Evolutionary conservation across 148 eudicot genomes (phyloP), one percentile per base, ranked within the genome.

Genomic region (Talinum fruticosum): DNA sequence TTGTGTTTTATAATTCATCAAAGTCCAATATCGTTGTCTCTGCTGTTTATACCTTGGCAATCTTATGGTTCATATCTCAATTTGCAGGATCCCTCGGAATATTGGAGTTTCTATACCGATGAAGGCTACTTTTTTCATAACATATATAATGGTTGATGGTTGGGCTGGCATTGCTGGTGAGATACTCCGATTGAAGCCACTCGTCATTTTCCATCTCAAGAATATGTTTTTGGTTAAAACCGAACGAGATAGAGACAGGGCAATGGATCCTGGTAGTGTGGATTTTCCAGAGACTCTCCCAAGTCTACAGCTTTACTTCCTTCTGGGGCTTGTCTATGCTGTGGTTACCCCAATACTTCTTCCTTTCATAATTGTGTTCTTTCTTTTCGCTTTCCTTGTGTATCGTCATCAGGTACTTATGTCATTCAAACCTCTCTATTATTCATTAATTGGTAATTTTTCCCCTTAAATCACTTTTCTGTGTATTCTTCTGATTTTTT

Each of bases 81-180:
- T 71, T 21, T 86, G 85, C 90, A 96, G 99, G 72, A 87, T 93
- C 65, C 97, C 97, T 32, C 81, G 86, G 69, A 96, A 90, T 29
- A 91, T 96, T 67, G 99, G 99, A 8, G 97, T 96, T 32, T 87
- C 99, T 35, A 90, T 96, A 79, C 97, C 99, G 33, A 93, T 91
- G 94, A 96, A 96, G 83, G 99, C 98, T 51, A 93, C 99, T 41
- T 96, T 96, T 87, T 96, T 96, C 85, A 93, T 96, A 45, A 96
- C 99, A 32, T 96, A 93, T 71, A 92, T 93, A 84, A 96, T 96
- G 99, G 90, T 96, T 54, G 97, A 96, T 69, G 99, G 97, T 36
- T 96, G 99, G 99, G 97, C 97, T 64, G 97, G 97, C 45, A 86
- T 93, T 41, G 97, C 99, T 0, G 84, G 95, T 74, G 99, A 96